Evolutionary conservation across 352 stramenopile genomes (phyloP).

Genomic region (Phytophthora sp.): DNA sequence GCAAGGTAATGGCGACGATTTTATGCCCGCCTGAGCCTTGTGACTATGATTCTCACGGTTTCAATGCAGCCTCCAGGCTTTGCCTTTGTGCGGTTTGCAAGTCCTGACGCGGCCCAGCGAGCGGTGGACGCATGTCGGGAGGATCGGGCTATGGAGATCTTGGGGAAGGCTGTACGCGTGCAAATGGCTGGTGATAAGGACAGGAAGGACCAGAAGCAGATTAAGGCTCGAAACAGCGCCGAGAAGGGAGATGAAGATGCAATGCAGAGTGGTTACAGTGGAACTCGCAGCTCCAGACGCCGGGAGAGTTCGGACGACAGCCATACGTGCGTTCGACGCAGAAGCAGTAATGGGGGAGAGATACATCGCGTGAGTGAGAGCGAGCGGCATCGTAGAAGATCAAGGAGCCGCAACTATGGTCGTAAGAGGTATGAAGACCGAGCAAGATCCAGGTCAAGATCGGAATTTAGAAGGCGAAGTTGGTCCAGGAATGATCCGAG

Average conservation of each 20-base stretch:
- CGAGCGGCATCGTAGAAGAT: constrained; percentile 1
- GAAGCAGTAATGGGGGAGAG: constrained; percentile 12
- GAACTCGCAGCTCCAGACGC: constrained; percentile 6
- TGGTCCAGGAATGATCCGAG: constrained; percentile 12
- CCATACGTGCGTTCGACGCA: constrained; percentile 11
- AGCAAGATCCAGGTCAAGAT: constrained; percentile 21
- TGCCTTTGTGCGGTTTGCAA: constrained; percentile 76
- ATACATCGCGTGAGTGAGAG: constrained; percentile 3
- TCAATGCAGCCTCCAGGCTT: constrained; percentile 72
- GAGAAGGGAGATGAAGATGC: background rate
- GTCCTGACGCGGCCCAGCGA: constrained; percentile 45
- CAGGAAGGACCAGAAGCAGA: constrained; percentile 18
- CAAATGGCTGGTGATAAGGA: constrained; percentile 64
- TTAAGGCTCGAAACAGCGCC: background rate
- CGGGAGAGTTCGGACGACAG: background rate
- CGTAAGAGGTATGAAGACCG: background rate
- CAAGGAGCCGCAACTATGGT: constrained; percentile 9
- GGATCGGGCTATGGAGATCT: constrained; percentile 54
- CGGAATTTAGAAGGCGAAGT: constrained; percentile 17
- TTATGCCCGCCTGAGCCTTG: background rate
- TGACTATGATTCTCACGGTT: constrained; percentile 21
- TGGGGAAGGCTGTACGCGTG: constrained; percentile 79
- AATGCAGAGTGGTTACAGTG: background rate
- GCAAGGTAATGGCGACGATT: constrained; percentile 49
- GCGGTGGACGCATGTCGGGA: constrained; percentile 53